Percentiles rank a stretch among this genome's conserved stretches.
phyloP scores from a whole-genome alignment of 2,329 filamentous ascomycete species.

The Trichophyton verrucosum region DNA sequence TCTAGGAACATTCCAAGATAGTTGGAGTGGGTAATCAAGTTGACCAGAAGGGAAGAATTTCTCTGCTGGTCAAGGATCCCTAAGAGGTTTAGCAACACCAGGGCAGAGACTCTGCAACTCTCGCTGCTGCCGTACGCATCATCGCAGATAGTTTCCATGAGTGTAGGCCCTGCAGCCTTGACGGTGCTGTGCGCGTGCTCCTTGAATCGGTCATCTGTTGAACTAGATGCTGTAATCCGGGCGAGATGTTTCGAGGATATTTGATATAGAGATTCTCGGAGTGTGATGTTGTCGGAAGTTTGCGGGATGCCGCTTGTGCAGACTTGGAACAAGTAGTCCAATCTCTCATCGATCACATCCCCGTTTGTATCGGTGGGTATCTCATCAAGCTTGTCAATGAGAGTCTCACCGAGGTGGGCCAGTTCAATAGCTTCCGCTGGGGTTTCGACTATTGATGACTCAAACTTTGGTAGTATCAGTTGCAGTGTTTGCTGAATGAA shows the following conservation, averaged over 20 bases:
- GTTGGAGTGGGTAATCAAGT: conserved; percentile 71
- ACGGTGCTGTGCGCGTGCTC: conserved; percentile 50
- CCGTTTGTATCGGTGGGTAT: conserved; percentile 28
- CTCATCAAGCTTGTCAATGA: conserved; percentile 32
- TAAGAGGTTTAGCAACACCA: conserved; percentile 70
- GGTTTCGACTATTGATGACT: conserved; percentile 58
- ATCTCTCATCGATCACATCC: conserved; percentile 72
- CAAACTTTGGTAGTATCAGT: conserved; percentile 75
- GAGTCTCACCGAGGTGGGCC: conserved; percentile 62
- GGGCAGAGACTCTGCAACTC: conserved; percentile 68
- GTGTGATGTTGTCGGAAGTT: conserved; percentile 54
- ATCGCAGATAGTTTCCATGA: conserved; percentile 81
- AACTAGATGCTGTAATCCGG: conserved; percentile 26
- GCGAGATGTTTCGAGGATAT: conserved; percentile 80
- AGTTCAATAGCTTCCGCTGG: conserved; percentile 61
- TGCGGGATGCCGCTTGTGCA: conserved; percentile 68
- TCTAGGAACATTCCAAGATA: conserved; percentile 85
- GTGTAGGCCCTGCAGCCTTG: conserved; percentile 64
- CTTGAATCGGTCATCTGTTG: conserved; percentile 17
- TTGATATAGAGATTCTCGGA: conserved; percentile 79
- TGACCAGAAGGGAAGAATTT: conserved; percentile 61
- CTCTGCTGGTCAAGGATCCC: conserved; percentile 62
- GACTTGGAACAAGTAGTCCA: conserved; percentile 83
- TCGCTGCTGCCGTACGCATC: conserved; percentile 80
- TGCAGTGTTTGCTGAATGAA: conserved; percentile 82